These are phyloP conservation scores for Solanum hybrid DNA, from an alignment of 305 asterid genomes.

Conservation along the genomic window DNA sequence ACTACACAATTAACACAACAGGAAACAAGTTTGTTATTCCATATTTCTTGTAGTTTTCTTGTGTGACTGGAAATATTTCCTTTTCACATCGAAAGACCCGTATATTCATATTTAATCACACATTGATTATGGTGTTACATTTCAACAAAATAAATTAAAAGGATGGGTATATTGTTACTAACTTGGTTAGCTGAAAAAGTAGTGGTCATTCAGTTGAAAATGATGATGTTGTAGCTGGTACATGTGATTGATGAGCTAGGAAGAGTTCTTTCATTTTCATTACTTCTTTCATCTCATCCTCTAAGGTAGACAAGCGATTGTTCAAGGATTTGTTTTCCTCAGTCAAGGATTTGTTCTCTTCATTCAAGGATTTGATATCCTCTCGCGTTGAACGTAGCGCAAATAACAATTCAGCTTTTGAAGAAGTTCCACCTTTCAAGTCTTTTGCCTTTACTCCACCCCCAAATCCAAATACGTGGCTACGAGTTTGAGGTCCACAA, in stretches of 20 bases:
- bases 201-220: neutral
- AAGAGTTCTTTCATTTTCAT: neutral
- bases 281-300: neutral
- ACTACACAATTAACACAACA: no score
- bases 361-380: neutral
- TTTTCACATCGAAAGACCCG: no score
- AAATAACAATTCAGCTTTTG: no score
- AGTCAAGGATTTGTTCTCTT: neutral
- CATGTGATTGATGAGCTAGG: no score
- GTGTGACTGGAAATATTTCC: no score
- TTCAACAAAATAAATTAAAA: no score
- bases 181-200: no score
- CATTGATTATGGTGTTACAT: no score
- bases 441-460: neutral
- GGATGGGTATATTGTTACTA: no score
- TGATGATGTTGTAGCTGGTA: neutral
- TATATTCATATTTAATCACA: no score
- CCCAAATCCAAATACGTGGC: neutral
- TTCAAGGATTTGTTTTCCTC: neutral
- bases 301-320: neutral
- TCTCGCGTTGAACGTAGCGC: neutral
- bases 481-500: neutral
- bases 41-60: no score
- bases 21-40: no score
- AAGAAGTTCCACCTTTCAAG: neutral